These are phyloP conservation scores for Coemansia sp. DNA, from an alignment of 192 early-diverging fungal species.

Conservation along the genomic window DNA sequence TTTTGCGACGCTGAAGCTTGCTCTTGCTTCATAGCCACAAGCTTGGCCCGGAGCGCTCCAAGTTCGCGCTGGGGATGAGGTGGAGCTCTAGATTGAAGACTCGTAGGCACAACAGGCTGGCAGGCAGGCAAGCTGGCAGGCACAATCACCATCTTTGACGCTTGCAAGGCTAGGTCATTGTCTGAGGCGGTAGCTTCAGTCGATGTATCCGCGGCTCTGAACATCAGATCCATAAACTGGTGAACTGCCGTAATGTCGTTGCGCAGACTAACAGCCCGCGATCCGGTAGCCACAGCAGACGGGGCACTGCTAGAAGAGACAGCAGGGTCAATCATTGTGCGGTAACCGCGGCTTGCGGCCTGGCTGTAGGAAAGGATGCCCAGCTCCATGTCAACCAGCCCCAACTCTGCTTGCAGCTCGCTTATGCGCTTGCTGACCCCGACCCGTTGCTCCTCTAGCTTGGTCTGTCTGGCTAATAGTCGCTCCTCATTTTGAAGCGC, in stretches of 20 bases:
- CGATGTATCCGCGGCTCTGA: background rate
- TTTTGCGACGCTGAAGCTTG: slow-evolving; percentile 19
- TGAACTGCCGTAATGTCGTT: slow-evolving; percentile 17
- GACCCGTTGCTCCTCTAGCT: slow-evolving; percentile 2
- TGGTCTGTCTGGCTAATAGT: background rate
- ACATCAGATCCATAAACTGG: background rate
- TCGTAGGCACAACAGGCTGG: background rate
- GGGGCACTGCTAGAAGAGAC: background rate
- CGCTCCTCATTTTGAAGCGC: background rate
- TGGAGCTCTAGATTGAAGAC: background rate
- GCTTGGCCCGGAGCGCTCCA: slow-evolving; percentile 14
- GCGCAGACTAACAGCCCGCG: background rate
- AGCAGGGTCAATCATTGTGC: background rate
- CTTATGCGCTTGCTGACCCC: background rate
- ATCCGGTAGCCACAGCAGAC: background rate
- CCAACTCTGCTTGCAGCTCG: slow-evolving; percentile 14
- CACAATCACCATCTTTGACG: background rate
- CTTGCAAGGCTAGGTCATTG: background rate
- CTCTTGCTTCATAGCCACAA: slow-evolving; percentile 24
- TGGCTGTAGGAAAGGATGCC: background rate
- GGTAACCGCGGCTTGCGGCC: background rate
- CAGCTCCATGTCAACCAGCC: slow-evolving; percentile 17
- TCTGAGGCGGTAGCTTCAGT: background rate
- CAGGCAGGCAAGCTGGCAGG: background rate
- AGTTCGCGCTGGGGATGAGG: background rate